Percentiles rank a stretch among this genome's conserved stretches.
These are phyloP conservation scores for Nicotiana benthamiana DNA, from an alignment of 257 asterid species.

Conservation along the genomic window DNA sequence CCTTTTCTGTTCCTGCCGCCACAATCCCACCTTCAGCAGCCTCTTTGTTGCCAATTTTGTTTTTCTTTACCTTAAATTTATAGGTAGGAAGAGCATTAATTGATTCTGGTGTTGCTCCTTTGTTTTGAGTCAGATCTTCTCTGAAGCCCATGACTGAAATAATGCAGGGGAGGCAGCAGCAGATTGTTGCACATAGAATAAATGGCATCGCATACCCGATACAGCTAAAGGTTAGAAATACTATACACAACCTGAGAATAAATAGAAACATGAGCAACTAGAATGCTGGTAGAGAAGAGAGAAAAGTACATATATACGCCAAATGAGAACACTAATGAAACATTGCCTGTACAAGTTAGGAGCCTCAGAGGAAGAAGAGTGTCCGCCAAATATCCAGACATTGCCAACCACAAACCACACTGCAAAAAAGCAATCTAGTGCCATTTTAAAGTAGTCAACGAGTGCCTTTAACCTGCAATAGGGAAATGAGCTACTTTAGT, in stretches of 20 bases:
- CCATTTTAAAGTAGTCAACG: slow-evolving; percentile 83
- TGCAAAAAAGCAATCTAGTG: slow-evolving; percentile 91
- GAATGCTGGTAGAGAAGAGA: background rate
- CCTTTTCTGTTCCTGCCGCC: slow-evolving; percentile 95
- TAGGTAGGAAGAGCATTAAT: slow-evolving; percentile 84
- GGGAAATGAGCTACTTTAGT: slow-evolving; percentile 17
- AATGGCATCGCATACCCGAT: slow-evolving; percentile 98
- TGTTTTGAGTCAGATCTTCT: slow-evolving; percentile 69
- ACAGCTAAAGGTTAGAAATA: slow-evolving; percentile 79
- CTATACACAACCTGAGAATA: slow-evolving; percentile 77
- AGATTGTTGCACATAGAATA: slow-evolving; percentile 81
- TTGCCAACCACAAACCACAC: slow-evolving; percentile 98
- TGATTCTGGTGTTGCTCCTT: slow-evolving; percentile 93
- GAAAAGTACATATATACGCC: background rate
- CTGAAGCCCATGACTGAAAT: slow-evolving; percentile 80
- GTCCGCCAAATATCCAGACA: slow-evolving; percentile 96
- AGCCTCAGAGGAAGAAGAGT: slow-evolving; percentile 68
- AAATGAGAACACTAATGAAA: background rate
- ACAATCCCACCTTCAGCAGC: slow-evolving; percentile 73
- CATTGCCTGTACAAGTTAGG: slow-evolving; percentile 86
- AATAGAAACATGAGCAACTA: background rate
- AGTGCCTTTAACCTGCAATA: slow-evolving; percentile 60
- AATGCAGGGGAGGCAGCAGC: slow-evolving; percentile 98
- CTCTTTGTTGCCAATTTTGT: slow-evolving; percentile 33
- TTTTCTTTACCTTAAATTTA: slow-evolving; percentile 64